Conservation (phyloP, 2,329 filamentous ascomycete species). For the Botryotinia globosa region DNA sequence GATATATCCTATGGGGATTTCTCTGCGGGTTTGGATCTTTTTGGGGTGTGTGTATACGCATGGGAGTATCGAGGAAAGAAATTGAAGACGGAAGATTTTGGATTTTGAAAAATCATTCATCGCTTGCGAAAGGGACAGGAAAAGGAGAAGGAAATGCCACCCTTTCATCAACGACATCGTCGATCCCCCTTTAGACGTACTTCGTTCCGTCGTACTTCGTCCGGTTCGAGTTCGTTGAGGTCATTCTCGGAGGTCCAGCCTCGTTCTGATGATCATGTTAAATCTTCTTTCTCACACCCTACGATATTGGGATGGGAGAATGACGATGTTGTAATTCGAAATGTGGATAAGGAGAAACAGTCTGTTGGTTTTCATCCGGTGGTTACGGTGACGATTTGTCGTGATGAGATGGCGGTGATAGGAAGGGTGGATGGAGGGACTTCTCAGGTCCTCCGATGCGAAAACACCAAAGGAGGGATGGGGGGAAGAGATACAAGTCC, state of each 20-base stretch:
- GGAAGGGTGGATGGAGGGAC: neutral
- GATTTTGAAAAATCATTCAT: too few species aligned
- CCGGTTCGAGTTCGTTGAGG: neutral
- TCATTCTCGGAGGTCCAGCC: neutral
- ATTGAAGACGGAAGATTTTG: neutral
- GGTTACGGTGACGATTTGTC: neutral
- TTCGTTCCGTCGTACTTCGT: neutral
- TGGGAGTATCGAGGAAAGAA: neutral
- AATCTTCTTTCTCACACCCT: neutral
- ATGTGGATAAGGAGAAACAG: neutral
- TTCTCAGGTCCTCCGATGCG: fast-evolving
- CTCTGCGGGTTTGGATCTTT: too few species aligned
- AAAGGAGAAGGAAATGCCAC: neutral
- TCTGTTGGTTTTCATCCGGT: neutral
- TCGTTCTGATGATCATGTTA: neutral
- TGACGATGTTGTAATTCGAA: neutral
- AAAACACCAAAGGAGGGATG: neutral
- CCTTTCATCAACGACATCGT: neutral
- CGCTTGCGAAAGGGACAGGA: neutral
- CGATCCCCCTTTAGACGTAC: neutral
- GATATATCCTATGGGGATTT: neutral
- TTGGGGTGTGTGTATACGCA: neutral
- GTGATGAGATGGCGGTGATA: neutral
- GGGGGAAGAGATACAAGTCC: neutral
- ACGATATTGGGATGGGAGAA: neutral